Evolutionary conservation across 1,139 yeast genomes (phyloP).

Genomic region (Suhomyces taliae): DNA sequence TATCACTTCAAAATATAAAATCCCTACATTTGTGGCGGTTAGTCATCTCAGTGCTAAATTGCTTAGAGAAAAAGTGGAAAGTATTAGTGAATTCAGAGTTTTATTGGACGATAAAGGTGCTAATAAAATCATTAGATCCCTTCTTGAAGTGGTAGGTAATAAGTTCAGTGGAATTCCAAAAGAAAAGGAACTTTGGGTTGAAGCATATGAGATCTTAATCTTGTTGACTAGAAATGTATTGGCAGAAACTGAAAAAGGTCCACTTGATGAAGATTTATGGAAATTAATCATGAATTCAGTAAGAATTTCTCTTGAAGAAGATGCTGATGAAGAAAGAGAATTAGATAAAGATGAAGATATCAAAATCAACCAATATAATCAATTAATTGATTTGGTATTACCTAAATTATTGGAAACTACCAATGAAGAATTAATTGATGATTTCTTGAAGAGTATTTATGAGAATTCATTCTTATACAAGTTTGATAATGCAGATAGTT

Average conservation of each 20-base stretch:
- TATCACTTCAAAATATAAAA: constrained; percentile 36
- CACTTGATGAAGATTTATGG: constrained; percentile 43
- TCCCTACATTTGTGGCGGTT: constrained; percentile 69
- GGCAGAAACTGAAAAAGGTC: constrained; percentile 11
- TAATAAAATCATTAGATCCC: constrained; percentile 21
- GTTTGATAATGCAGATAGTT: constrained; percentile 42
- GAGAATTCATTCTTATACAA: constrained; percentile 53
- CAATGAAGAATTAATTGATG: constrained; percentile 32
- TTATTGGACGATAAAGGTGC: constrained; percentile 51
- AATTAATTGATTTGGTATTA: constrained; percentile 43
- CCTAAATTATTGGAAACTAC: constrained; percentile 31
- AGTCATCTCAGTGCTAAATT: constrained; percentile 52
- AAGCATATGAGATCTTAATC: constrained; percentile 35
- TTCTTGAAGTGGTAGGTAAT: constrained; percentile 18
- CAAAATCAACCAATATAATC: constrained; percentile 48
- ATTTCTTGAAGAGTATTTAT: constrained; percentile 32
- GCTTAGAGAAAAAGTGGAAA: constrained; percentile 36
- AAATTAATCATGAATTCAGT: constrained; percentile 42
- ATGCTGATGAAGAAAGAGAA: neutral
- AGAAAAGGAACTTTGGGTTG: constrained; percentile 43
- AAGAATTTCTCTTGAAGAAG: constrained; percentile 38
- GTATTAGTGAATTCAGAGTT: constrained; percentile 28
- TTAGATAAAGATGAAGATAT: constrained; percentile 39
- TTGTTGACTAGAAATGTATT: constrained; percentile 22
- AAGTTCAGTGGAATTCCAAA: constrained; percentile 37